Conservation (phyloP, 805 yeast species). For the Lipomyces kockii region DNA sequence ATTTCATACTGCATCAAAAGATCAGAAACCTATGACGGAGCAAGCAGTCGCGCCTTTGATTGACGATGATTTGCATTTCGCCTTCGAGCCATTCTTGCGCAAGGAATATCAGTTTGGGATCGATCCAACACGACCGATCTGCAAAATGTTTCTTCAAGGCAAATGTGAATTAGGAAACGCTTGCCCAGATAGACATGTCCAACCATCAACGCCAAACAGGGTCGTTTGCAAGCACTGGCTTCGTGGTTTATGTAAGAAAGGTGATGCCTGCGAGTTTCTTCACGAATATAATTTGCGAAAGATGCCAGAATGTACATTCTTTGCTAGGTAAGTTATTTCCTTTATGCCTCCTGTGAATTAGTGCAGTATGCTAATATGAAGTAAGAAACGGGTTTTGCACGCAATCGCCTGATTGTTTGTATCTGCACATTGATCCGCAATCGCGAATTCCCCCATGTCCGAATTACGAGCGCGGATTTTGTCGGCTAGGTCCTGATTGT, state of each 20-base stretch:
- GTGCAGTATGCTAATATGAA: slow-evolving; percentile 11
- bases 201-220: slow-evolving; percentile 66
- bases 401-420: slow-evolving; percentile 91
- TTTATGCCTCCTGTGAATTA: slow-evolving; percentile 8
- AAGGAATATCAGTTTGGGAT: slow-evolving; percentile 80
- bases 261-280: slow-evolving; percentile 91
- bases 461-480: slow-evolving; percentile 84
- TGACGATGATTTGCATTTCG: slow-evolving; percentile 46
- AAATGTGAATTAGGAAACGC: slow-evolving; percentile 84
- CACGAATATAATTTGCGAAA: slow-evolving; percentile 93
- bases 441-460: slow-evolving; percentile 86
- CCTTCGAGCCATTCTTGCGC: slow-evolving; percentile 82
- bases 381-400: slow-evolving; percentile 57
- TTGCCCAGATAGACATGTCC: slow-evolving; percentile 86
- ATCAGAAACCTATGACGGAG: slow-evolving; percentile 1
- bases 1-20: background rate
- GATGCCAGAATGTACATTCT: slow-evolving; percentile 96
- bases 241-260: slow-evolving; percentile 94
- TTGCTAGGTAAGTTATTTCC: slow-evolving; percentile 59
- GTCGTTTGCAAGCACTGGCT: slow-evolving; percentile 99
- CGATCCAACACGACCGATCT: slow-evolving; percentile 87
- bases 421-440: slow-evolving; percentile 87
- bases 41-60: slow-evolving; percentile 9
- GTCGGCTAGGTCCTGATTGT: slow-evolving; percentile 90
- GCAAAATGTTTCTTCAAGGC: slow-evolving; percentile 71